phyloP scores from a whole-genome alignment of 2,329 filamentous ascomycete species.

The Scytalidium sp. region DNA sequence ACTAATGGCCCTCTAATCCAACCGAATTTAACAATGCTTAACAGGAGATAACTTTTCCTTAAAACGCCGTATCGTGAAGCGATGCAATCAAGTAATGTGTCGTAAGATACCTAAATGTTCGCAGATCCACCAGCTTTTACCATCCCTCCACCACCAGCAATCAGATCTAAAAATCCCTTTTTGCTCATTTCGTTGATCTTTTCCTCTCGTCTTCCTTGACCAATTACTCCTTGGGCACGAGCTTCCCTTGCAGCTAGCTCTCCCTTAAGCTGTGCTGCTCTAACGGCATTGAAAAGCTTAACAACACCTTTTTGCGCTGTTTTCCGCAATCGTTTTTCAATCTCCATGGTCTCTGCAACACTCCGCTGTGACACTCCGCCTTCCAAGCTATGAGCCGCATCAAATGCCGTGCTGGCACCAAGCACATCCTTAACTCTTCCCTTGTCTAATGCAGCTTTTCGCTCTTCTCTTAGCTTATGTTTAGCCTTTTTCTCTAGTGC shows the following conservation, averaged over 20 bases:
- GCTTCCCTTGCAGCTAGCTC: conserved; percentile 70
- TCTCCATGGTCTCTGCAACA: conserved; percentile 57
- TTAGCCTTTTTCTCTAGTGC: conserved; percentile 80
- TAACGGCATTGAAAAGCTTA: conserved; percentile 93
- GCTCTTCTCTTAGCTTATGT: conserved; percentile 76
- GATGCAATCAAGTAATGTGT: conserved; percentile 30
- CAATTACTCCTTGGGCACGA: conserved; percentile 71
- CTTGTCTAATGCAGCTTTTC: conserved; percentile 75
- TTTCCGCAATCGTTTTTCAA: conserved; percentile 79
- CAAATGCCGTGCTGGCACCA: conserved; percentile 50
- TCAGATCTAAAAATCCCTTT: conserved; percentile 92
- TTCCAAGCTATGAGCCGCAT: conserved; percentile 41
- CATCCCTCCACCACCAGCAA: conserved; percentile 61
- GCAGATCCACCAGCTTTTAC: conserved; percentile 55
- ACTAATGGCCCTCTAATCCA: neutral
- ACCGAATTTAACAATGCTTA: neutral
- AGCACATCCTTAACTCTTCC: conserved; percentile 87
- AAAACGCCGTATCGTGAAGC: neutral
- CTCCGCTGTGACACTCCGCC: conserved; percentile 38
- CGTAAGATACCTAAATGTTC: too few relatives aligned
- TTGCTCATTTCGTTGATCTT: conserved; percentile 95
- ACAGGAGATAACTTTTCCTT: neutral
- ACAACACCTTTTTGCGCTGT: conserved; percentile 91
- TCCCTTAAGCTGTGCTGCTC: conserved; percentile 87
- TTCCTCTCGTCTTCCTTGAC: conserved; percentile 77